These are phyloP conservation scores for Lachancea meyersii DNA, from an alignment of 805 yeast genomes.

Conservation along the genomic window DNA sequence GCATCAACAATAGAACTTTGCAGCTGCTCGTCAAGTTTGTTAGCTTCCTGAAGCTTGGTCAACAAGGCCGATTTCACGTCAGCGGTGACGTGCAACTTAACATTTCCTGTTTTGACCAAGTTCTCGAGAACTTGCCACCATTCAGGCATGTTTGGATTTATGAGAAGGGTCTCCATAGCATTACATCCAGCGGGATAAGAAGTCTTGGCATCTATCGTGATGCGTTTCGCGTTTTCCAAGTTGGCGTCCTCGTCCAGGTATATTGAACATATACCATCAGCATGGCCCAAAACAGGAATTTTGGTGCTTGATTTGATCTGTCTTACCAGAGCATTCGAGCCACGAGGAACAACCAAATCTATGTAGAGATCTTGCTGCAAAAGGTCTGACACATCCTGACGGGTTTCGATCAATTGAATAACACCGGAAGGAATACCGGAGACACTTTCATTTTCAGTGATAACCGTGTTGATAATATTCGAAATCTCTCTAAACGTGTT, in stretches of 20 bases:
- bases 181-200: slow-evolving; percentile 99
- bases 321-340: slow-evolving; percentile 88
- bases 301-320: slow-evolving; percentile 81
- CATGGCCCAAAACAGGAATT: slow-evolving; percentile 97
- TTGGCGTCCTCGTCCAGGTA: slow-evolving; percentile 77
- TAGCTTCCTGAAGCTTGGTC: slow-evolving; percentile 15
- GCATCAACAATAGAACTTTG: slow-evolving; percentile 36
- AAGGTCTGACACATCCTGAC: slow-evolving; percentile 84
- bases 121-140: slow-evolving; percentile 38
- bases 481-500: slow-evolving; percentile 83
- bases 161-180: slow-evolving; percentile 81
- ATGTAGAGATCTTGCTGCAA: slow-evolving; percentile 81
- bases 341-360: slow-evolving; percentile 95
- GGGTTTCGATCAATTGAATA: slow-evolving; percentile 78
- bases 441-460: slow-evolving; percentile 35
- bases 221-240: slow-evolving; percentile 63
- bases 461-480: slow-evolving; percentile 54
- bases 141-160: slow-evolving; percentile 36
- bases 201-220: slow-evolving; percentile 82
- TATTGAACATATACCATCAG: slow-evolving; percentile 94
- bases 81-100: slow-evolving; percentile 61
- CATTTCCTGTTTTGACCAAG: slow-evolving; percentile 52
- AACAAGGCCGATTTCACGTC: slow-evolving; percentile 37
- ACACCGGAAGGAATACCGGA: slow-evolving; percentile 78
- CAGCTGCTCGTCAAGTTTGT: slow-evolving; percentile 14